Evolutionary conservation across 768 basidiomycete species (phyloP).

Genomic region (Tremella yokohamensis): DNA sequence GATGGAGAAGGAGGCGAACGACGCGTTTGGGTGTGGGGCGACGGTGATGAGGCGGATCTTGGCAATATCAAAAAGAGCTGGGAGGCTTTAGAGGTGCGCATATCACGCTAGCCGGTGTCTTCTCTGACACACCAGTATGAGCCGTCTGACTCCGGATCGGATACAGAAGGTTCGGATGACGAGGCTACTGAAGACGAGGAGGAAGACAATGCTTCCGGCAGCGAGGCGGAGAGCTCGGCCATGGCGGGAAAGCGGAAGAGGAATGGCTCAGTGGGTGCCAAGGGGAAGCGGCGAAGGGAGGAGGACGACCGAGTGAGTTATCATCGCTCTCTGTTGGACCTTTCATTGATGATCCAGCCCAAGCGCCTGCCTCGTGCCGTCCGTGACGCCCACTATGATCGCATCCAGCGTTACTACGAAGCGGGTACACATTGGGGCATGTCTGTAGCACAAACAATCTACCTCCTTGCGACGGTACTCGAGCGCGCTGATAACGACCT

Average conservation of each 20-base stretch:
- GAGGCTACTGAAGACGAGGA: conserved; percentile 53
- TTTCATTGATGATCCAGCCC: conserved; percentile 48
- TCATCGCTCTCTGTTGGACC: not conserved
- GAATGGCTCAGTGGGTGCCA: conserved; percentile 12
- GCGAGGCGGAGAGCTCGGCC: conserved; percentile 36
- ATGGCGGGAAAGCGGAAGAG: conserved; percentile 31
- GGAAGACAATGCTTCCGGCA: conserved; percentile 25
- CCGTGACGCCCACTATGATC: conserved; percentile 61
- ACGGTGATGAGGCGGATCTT: conserved; percentile 71
- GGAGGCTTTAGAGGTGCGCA: conserved; percentile 71
- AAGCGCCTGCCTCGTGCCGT: conserved; percentile 68
- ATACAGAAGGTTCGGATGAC: conserved; percentile 55
- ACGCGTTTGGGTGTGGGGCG: conserved; percentile 86
- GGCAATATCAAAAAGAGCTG: conserved; percentile 72
- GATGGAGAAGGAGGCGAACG: conserved; percentile 37
- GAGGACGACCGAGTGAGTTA: conserved; percentile 27
- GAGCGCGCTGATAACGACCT: conserved; percentile 91
- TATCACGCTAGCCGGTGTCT: not conserved
- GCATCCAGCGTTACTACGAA: conserved; percentile 76
- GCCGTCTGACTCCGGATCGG: conserved; percentile 58
- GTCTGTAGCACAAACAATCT: conserved; percentile 82
- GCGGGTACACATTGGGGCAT: conserved; percentile 83
- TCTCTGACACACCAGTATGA: conserved; percentile 60
- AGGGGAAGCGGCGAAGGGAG: conserved; percentile 20
- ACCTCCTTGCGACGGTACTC: conserved; percentile 81